Conservation (phyloP, 2,329 filamentous ascomycete genomes). For the Amauroascus verrucosus region DNA sequence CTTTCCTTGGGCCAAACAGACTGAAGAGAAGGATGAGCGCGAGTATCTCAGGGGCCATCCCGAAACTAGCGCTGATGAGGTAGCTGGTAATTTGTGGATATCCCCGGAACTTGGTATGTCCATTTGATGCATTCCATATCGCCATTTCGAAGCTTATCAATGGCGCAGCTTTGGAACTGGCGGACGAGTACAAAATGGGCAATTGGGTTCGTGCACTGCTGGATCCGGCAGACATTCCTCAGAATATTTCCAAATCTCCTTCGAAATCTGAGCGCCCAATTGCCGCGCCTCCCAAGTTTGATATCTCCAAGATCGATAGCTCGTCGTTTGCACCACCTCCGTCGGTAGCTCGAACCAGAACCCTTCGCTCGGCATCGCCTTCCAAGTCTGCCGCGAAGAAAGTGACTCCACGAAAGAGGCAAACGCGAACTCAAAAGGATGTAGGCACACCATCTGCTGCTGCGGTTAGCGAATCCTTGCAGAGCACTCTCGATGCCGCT, state of each 20-base stretch:
- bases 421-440: constrained; percentile 41
- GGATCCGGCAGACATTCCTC: constrained; percentile 65
- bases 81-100: constrained; percentile 95
- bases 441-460: constrained; percentile 40
- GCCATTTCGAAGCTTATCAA: constrained; percentile 6
- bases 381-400: constrained; percentile 45
- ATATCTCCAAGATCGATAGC: constrained; percentile 42
- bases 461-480: constrained; percentile 40
- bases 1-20: constrained; percentile 52
- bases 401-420: constrained; percentile 46
- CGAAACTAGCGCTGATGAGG: constrained; percentile 79
- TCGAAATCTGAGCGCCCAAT: constrained; percentile 63
- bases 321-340: constrained; percentile 23
- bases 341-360: constrained; percentile 37
- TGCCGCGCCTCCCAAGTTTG: constrained; percentile 68
- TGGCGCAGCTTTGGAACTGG: constrained; percentile 63
- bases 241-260: constrained; percentile 41
- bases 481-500: constrained; percentile 39
- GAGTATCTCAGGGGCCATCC: constrained; percentile 71
- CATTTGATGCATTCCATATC: constrained; percentile 4
- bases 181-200: constrained; percentile 74
- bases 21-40: constrained; percentile 51
- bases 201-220: constrained; percentile 89
- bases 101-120: constrained; percentile 56
- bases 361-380: constrained; percentile 50